phyloP scores from a whole-genome alignment of 148 eudicot species.

The Rhododendron henanense region DNA sequence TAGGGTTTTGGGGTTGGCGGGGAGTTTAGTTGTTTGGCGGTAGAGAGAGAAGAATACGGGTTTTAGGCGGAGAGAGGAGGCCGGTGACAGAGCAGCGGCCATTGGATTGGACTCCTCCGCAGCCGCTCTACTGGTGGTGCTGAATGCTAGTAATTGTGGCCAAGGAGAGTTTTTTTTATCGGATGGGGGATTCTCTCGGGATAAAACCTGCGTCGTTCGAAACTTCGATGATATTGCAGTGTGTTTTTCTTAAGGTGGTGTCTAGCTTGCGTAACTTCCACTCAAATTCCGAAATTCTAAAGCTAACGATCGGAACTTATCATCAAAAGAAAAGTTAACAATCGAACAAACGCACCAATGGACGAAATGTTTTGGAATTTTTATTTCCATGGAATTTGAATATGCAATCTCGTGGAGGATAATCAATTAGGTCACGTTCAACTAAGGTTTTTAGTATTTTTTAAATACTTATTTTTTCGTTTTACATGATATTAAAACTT shows the following conservation, averaged over 20 bases:
- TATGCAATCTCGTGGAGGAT: rapidly evolving
- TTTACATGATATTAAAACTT: too few relatives aligned
- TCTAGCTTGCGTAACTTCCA: too few relatives aligned
- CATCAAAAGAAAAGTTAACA: too few relatives aligned
- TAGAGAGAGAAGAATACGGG: slow-evolving; percentile 41
- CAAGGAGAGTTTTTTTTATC: not conserved
- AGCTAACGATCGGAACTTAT: too few relatives aligned
- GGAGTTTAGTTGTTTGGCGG: slow-evolving; percentile 14
- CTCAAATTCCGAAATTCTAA: too few relatives aligned
- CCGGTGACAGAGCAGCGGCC: slow-evolving; percentile 50
- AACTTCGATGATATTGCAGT: too few relatives aligned
- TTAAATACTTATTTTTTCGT: too few relatives aligned
- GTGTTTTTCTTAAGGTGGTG: too few relatives aligned
- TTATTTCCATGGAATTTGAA: rapidly evolving
- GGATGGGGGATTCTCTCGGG: not conserved
- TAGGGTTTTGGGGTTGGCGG: slow-evolving; percentile 9
- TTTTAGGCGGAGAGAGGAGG: slow-evolving; percentile 57
- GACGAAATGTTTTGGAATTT: too few relatives aligned
- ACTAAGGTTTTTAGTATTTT: too few relatives aligned
- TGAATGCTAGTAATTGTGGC: not conserved
- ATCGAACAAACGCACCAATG: too few relatives aligned
- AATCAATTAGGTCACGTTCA: too few relatives aligned
- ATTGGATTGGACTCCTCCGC: slow-evolving; percentile 4
- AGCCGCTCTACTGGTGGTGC: not conserved
- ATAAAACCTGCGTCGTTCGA: not conserved